Evolutionary conservation across 768 basidiomycete species (phyloP).

Genomic region (Rhizopogon sp.): DNA sequence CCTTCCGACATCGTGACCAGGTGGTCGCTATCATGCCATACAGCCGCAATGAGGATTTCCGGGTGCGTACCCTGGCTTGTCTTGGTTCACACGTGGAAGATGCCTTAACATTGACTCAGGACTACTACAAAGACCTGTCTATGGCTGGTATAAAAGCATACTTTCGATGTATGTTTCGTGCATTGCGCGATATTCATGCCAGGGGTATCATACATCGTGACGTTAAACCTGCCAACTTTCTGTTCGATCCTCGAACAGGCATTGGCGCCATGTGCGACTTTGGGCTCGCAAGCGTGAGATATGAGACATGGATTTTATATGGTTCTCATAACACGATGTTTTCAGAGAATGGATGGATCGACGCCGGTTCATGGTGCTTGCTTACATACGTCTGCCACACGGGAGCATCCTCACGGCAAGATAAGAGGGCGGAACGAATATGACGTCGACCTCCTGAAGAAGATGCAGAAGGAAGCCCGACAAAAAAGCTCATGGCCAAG

Average conservation of each 20-base stretch:
- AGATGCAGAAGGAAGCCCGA: conserved; percentile 57
- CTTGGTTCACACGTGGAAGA: not conserved
- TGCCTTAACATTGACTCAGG: conserved; percentile 34
- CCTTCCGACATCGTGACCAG: conserved; percentile 87
- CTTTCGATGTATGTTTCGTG: conserved; percentile 87
- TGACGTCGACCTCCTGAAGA: conserved; percentile 45
- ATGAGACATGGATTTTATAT: not conserved
- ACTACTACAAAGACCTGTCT: conserved; percentile 73
- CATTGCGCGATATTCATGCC: conserved; percentile 81
- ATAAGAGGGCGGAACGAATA: conserved; percentile 39
- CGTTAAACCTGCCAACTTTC: conserved; percentile 96
- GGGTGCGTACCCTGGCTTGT: conserved; percentile 49
- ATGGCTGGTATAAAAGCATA: conserved; percentile 79
- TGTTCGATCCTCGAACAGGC: conserved; percentile 82
- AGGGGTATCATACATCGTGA: conserved; percentile 92
- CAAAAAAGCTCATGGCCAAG: conserved; percentile 45
- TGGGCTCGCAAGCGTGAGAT: conserved; percentile 85
- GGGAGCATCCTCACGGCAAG: conserved; percentile 65
- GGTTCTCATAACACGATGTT: conserved; percentile 5
- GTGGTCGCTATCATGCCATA: conserved; percentile 94
- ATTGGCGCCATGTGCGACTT: conserved; percentile 91
- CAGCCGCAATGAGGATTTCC: conserved; percentile 87
- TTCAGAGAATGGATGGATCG: conserved; percentile 51
- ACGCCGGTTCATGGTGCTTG: conserved; percentile 52
- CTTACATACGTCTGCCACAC: conserved; percentile 68